A percentile compares a stretch with the other conserved stretches of the same genome.
Conservation (phyloP, 2,329 filamentous ascomycete species). For the Curvularia sp. region DNA sequence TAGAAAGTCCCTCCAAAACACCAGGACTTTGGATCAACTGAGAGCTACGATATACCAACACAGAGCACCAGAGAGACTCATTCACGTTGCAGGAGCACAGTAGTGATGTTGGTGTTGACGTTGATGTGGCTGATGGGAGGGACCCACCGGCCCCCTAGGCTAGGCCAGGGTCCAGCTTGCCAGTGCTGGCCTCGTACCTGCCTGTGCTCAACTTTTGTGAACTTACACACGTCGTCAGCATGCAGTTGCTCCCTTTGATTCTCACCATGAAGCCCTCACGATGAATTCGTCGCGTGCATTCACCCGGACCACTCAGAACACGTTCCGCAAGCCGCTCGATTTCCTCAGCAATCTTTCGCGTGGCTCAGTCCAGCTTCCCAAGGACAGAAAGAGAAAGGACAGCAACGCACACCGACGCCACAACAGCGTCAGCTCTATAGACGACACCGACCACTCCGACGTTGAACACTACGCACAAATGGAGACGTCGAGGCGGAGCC, state of each 20-base stretch:
- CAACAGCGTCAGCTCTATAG: constrained; percentile 45
- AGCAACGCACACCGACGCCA: constrained; percentile 39
- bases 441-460: constrained; percentile 48
- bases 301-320: constrained; percentile 38
- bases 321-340: constrained; percentile 47
- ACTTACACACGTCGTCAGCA: constrained; percentile 20
- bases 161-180: constrained; percentile 18
- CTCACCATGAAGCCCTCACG: constrained; percentile 31
- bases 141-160: constrained; percentile 13
- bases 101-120: constrained; percentile 45
- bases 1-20: not conserved
- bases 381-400: constrained; percentile 27
- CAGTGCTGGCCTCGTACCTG: constrained; percentile 17
- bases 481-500: constrained; percentile 33
- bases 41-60: not conserved
- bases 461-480: constrained; percentile 44
- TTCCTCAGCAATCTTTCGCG: constrained; percentile 44
- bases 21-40: not conserved
- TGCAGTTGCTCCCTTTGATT: constrained; percentile 29
- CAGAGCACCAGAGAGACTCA: not conserved
- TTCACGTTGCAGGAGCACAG: constrained; percentile 11
- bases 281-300: constrained; percentile 48
- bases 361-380: constrained; percentile 24
- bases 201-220: constrained; percentile 27
- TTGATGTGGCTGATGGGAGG: not conserved